Percentiles rank a stretch among this genome's conserved stretches.
Evolutionary conservation across 345 rosid species (phyloP).

Genomic region (Populus nigra): DNA sequence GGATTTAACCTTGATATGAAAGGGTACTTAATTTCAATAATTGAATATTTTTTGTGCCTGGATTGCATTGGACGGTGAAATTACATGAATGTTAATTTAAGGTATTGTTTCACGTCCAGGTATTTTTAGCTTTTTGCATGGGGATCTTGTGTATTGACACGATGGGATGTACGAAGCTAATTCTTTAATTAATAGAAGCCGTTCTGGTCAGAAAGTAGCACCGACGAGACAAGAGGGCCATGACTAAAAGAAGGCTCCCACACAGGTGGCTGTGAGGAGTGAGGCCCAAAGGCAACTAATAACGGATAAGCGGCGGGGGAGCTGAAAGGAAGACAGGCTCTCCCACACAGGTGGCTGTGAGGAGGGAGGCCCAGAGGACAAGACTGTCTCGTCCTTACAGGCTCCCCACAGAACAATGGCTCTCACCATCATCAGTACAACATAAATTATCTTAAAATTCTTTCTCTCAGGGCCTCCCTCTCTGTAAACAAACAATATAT

Average conservation of each 20-base stretch:
- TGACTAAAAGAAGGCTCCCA: background rate
- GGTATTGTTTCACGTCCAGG: background rate
- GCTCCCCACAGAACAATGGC: conserved; percentile 44
- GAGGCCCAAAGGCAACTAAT: background rate
- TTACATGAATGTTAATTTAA: background rate
- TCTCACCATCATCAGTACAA: conserved; percentile 45
- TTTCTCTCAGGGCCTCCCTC: conserved; percentile 53
- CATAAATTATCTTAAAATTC: conserved; percentile 49
- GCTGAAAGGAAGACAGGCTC: conserved; percentile 15
- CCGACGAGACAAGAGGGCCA: background rate
- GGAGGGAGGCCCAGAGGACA: background rate
- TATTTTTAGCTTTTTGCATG: too few relatives aligned
- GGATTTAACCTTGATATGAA: background rate
- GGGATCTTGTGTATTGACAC: background rate
- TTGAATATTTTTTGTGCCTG: background rate
- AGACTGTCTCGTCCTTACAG: background rate
- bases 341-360: background rate
- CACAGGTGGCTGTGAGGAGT: background rate
- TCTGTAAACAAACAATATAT: background rate
- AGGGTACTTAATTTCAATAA: background rate
- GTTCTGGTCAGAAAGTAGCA: background rate
- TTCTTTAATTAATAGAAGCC: background rate
- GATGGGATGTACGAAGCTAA: background rate
- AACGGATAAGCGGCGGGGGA: conserved; percentile 9
- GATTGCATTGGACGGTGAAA: background rate